Conservation (phyloP, 225 moss, liverwort and hornwort genomes). For the Lunularia cruciata region DNA sequence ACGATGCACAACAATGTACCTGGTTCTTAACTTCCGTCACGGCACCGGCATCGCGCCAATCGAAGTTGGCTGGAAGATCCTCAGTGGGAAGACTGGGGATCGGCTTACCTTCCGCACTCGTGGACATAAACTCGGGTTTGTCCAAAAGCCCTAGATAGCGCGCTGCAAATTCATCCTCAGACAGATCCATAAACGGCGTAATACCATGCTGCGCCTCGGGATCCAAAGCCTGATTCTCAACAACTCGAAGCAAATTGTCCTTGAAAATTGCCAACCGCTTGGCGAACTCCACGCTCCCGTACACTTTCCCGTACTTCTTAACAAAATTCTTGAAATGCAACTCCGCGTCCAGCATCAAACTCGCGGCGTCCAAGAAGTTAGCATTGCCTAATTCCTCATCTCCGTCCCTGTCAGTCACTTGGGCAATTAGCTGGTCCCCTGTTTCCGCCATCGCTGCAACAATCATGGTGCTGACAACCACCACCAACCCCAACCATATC, state of each 20-base stretch:
- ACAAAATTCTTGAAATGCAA: constrained; percentile 57
- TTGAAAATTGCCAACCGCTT: constrained; percentile 64
- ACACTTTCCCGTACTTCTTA: constrained; percentile 53
- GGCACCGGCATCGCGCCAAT: constrained; percentile 76
- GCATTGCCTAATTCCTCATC: constrained; percentile 17
- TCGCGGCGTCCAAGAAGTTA: constrained; percentile 38
- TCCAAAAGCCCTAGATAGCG: constrained; percentile 54
- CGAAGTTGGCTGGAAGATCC: constrained; percentile 59
- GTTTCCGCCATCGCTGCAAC: not conserved
- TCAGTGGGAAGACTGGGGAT: constrained; percentile 66
- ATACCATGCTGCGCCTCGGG: constrained; percentile 68
- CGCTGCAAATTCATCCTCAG: constrained; percentile 60
- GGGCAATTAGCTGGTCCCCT: constrained; percentile 41
- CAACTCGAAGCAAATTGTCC: constrained; percentile 57
- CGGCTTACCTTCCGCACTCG: constrained; percentile 12
- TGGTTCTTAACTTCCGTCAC: constrained; percentile 66
- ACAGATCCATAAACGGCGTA: constrained; percentile 66
- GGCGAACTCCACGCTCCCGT: constrained; percentile 47
- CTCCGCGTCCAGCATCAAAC: constrained; percentile 57
- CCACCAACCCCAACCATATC: not conserved
- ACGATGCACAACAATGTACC: constrained; percentile 25
- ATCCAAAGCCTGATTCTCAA: constrained; percentile 80
- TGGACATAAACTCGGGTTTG: constrained; percentile 21
- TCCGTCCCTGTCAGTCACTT: constrained; percentile 43
- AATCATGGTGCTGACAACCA: not conserved